Percentiles rank a stretch among this genome's conserved stretches.
These are phyloP conservation scores for Oldenlandia corymbosa DNA, from an alignment of 257 asterid species.

Conservation along the genomic window DNA sequence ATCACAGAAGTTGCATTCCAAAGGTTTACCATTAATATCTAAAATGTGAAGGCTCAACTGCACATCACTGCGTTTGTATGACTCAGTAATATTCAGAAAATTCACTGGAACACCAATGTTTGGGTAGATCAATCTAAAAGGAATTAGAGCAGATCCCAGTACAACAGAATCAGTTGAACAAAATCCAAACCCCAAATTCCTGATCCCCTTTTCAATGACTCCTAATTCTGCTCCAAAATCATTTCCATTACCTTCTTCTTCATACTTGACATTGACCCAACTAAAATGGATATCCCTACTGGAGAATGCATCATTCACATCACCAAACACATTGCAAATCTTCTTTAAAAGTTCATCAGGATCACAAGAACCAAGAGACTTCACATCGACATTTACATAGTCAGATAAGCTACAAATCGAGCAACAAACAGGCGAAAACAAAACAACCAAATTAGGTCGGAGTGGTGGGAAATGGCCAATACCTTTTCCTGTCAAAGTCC, in stretches of 20 bases:
- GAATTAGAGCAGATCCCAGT: constrained; percentile 69
- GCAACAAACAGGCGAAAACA: constrained; percentile 52
- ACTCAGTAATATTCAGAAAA: constrained; percentile 25
- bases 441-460: constrained; percentile 54
- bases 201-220: constrained; percentile 31
- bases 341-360: constrained; percentile 18
- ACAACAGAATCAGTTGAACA: constrained; percentile 61
- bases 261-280: constrained; percentile 65
- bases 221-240: constrained; percentile 18
- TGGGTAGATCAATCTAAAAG: constrained; percentile 78
- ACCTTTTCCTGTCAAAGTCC: constrained; percentile 30
- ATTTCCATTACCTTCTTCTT: constrained; percentile 19
- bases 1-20: constrained; percentile 64
- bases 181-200: constrained; percentile 68
- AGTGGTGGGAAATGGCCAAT: constrained; percentile 23
- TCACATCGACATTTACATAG: constrained; percentile 25
- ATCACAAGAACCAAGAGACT: constrained; percentile 16
- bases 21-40: constrained; percentile 66
- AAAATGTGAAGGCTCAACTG: constrained; percentile 58
- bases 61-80: constrained; percentile 29
- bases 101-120: constrained; percentile 42
- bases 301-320: constrained; percentile 42
- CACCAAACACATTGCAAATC: constrained; percentile 41
- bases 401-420: constrained; percentile 30
- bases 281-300: constrained; percentile 61